Conservation (phyloP, 768 basidiomycete genomes). For the Sarcodon aspratus region DNA sequence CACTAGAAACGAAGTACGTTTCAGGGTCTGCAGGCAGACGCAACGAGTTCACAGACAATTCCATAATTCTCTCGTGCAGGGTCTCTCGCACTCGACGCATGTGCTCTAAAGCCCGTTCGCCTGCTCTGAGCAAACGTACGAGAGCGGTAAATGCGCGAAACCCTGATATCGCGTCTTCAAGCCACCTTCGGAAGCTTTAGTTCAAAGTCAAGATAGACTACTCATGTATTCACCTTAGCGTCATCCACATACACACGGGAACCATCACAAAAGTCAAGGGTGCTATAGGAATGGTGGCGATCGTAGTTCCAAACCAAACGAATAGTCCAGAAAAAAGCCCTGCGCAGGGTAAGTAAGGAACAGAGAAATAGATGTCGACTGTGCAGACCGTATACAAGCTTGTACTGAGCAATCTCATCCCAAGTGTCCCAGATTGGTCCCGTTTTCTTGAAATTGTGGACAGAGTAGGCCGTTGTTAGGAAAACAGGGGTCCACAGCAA, state of each 20-base stretch:
- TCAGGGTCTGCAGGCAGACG: constrained; percentile 65
- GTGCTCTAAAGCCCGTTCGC: constrained; percentile 39
- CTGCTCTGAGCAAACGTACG: constrained; percentile 48
- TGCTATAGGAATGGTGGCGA: constrained; percentile 54
- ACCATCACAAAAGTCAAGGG: constrained; percentile 45
- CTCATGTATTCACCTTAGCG: constrained; percentile 33
- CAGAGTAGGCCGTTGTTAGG: constrained; percentile 53
- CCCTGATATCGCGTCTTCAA: constrained; percentile 74
- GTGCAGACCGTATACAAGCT: constrained; percentile 64
- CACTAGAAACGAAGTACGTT: constrained; percentile 42
- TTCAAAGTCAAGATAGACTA: background rate
- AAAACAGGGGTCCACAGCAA: constrained; percentile 80
- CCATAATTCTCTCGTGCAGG: constrained; percentile 56
- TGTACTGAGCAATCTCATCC: constrained; percentile 87
- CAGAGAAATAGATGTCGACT: background rate
- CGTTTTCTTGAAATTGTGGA: constrained; percentile 67
- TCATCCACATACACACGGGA: constrained; percentile 81
- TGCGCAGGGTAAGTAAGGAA: background rate
- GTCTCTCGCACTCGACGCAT: constrained; percentile 43
- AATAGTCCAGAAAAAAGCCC: constrained; percentile 51
- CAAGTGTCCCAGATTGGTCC: constrained; percentile 80
- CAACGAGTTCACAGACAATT: constrained; percentile 43
- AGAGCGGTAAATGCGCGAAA: constrained; percentile 65
- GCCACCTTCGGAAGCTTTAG: constrained; percentile 29
- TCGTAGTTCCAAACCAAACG: constrained; percentile 46